Conservation (phyloP, 2,329 filamentous ascomycete species). For the Pochonia chlamydosporia region DNA sequence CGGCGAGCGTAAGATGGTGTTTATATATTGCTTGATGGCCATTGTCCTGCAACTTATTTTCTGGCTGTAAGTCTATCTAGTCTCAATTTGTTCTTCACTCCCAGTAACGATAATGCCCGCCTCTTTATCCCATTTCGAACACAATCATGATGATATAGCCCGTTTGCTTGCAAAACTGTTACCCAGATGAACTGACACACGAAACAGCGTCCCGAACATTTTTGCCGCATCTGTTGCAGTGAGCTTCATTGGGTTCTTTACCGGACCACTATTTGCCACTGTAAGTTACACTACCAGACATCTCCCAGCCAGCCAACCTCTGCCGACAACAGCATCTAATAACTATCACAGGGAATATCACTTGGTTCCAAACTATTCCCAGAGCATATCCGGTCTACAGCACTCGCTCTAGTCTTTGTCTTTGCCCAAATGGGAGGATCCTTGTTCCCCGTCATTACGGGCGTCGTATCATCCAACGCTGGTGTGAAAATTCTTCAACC, state of each 20-base stretch:
- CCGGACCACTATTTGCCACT: conserved; percentile 52
- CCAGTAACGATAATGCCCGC: no score
- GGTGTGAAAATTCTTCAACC: conserved; percentile 47
- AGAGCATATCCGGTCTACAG: conserved; percentile 17
- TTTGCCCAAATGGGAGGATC: conserved; percentile 50
- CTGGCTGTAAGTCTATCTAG: conserved; percentile 42
- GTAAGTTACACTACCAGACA: no score
- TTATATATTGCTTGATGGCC: conserved; percentile 45
- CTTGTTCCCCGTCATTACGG: conserved; percentile 50
- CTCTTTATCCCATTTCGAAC: no score
- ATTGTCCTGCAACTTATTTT: conserved; percentile 53
- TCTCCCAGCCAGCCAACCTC: no score
- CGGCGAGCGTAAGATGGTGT: conserved; percentile 52
- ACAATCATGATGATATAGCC: no score
- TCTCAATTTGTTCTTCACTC: not conserved
- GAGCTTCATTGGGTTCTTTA: conserved; percentile 51
- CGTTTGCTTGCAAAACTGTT: no score
- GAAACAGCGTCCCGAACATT: conserved; percentile 35
- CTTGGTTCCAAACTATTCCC: conserved; percentile 47
- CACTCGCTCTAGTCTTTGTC: conserved; percentile 45
- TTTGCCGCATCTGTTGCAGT: conserved; percentile 47
- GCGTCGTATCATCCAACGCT: conserved; percentile 37
- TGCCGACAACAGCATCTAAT: not conserved
- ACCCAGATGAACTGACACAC: no score
- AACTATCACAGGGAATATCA: conserved; percentile 41